phyloP scores from a whole-genome alignment of 805 yeast species.

The Candida orba region DNA sequence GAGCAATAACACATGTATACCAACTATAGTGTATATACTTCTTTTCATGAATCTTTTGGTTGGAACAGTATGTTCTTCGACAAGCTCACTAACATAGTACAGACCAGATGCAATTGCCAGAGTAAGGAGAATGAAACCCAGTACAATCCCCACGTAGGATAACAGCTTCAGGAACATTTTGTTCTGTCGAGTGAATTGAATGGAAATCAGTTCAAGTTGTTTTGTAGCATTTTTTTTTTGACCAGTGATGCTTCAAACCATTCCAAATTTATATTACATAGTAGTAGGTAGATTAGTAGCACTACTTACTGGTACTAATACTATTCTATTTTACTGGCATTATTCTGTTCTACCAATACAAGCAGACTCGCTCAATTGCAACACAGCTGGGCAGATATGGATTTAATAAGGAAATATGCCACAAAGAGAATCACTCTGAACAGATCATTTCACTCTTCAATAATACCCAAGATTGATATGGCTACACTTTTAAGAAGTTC shows the following conservation, averaged over 20 bases:
- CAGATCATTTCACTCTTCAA: background rate
- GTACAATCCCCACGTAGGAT: slow-evolving; percentile 51
- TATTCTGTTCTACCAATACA: too few relatives aligned
- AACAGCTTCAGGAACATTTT: slow-evolving; percentile 52
- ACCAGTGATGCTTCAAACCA: too few relatives aligned
- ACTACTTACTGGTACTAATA: too few relatives aligned
- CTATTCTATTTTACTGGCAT: too few relatives aligned
- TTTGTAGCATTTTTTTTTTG: background rate
- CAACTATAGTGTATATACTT: slow-evolving; percentile 57
- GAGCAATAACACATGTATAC: slow-evolving; percentile 46
- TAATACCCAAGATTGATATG: background rate
- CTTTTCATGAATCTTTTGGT: slow-evolving; percentile 64
- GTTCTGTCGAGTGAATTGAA: background rate
- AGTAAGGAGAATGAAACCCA: slow-evolving; percentile 57
- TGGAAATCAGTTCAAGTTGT: background rate
- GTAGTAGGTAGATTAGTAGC: too few relatives aligned
- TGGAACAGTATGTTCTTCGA: slow-evolving; percentile 87
- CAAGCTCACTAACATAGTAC: slow-evolving; percentile 84
- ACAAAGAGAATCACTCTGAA: too few relatives aligned
- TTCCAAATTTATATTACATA: too few relatives aligned
- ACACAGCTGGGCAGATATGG: too few relatives aligned
- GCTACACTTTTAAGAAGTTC: slow-evolving; percentile 1
- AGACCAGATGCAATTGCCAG: slow-evolving; percentile 82
- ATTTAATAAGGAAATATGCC: background rate
- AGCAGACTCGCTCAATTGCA: too few relatives aligned